These are phyloP conservation scores for Endotrypanum monterogeii DNA, from an alignment of 208 protist species.

Conservation along the genomic window DNA sequence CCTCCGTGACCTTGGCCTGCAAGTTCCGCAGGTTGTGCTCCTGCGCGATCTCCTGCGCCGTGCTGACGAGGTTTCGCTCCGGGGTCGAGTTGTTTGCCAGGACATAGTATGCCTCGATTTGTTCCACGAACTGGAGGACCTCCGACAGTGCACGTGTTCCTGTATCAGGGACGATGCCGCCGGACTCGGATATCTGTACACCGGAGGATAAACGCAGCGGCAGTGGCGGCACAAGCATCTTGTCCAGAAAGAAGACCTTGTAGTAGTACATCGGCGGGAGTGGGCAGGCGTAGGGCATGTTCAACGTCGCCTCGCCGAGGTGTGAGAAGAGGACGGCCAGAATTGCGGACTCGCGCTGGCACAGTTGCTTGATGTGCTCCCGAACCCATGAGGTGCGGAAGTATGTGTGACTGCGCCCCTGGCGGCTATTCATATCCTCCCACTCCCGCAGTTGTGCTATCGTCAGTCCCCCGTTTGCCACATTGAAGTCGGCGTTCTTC, in stretches of 20 bases:
- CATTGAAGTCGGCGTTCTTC: conserved; percentile 58
- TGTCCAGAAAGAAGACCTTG: conserved; percentile 88
- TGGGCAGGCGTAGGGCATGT: conserved; percentile 50
- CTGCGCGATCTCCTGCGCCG: conserved; percentile 64
- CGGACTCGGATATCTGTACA: conserved; percentile 67
- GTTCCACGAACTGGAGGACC: conserved; percentile 77
- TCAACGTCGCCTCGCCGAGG: conserved; percentile 75
- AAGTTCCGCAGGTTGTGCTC: conserved; percentile 89
- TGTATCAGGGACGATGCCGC: conserved; percentile 64
- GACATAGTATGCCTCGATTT: conserved; percentile 83
- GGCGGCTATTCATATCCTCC: conserved; percentile 59
- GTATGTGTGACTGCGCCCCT: conserved; percentile 74
- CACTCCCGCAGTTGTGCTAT: conserved; percentile 61
- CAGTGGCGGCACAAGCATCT: conserved; percentile 84
- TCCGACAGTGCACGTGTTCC: conserved; percentile 70
- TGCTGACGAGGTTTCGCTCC: conserved; percentile 45
- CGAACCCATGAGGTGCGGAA: conserved; percentile 56
- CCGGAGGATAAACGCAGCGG: conserved; percentile 82
- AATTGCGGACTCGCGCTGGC: conserved; percentile 61
- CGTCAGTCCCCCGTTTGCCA: conserved; percentile 55
- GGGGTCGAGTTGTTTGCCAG: conserved; percentile 66
- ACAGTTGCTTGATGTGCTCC: conserved; percentile 87
- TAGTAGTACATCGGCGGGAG: conserved; percentile 64
- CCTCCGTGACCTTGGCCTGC: conserved; percentile 81
- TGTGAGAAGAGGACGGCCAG: conserved; percentile 77